Evolutionary conservation across 1,284 basidiomycete species (phyloP).

Genomic region (Hortiboletus rubellus): DNA sequence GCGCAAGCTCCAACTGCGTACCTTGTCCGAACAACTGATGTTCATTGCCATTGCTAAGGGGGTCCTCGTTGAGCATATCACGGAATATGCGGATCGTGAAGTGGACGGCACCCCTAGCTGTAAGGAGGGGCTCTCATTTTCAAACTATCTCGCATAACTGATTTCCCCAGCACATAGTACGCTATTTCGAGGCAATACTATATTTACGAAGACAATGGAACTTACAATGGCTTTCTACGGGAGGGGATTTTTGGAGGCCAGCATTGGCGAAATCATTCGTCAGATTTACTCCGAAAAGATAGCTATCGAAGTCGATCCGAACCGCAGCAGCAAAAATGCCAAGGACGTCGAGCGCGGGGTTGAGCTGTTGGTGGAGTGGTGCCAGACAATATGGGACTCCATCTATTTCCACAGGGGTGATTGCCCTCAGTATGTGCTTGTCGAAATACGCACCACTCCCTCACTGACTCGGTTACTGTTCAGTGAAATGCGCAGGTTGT

Average conservation of each 20-base stretch:
- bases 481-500: conserved; percentile 75
- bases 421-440: conserved; percentile 67
- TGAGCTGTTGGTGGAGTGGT: conserved; percentile 75
- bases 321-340: conserved; percentile 55
- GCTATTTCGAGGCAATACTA: conserved; percentile 77
- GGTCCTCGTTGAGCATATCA: conserved; percentile 62
- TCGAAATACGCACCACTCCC: not conserved
- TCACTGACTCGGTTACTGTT: conserved; percentile 14
- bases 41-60: conserved; percentile 67
- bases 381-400: conserved; percentile 71
- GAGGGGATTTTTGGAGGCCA: conserved; percentile 71
- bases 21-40: conserved; percentile 58
- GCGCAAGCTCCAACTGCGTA: conserved; percentile 61
- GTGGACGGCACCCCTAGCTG: conserved; percentile 63
- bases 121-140: conserved; percentile 35
- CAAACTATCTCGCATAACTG: conserved; percentile 5
- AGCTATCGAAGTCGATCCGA: conserved; percentile 75
- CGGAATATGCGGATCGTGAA: conserved; percentile 63
- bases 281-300: conserved; percentile 69
- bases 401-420: conserved; percentile 71
- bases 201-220: conserved; percentile 80
- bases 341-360: conserved; percentile 68
- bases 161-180: conserved; percentile 56
- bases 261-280: conserved; percentile 67
- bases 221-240: conserved; percentile 76